phyloP scores from a whole-genome alignment of 2,329 filamentous ascomycete species.

The Lasiodiplodia sp. region DNA sequence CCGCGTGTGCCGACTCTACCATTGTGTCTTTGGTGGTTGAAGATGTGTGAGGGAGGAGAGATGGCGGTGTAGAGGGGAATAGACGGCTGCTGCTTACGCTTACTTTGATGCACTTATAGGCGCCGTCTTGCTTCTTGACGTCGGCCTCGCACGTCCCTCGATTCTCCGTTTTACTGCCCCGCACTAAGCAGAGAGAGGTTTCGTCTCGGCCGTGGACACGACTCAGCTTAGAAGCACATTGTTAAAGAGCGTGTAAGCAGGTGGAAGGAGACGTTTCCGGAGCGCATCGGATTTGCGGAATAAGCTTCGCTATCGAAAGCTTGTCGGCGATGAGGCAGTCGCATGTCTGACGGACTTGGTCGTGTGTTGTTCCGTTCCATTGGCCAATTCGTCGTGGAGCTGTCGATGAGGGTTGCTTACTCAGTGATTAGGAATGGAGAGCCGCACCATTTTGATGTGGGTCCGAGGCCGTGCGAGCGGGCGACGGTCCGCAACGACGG shows the following conservation, averaged over 20 bases:
- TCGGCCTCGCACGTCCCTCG: neutral
- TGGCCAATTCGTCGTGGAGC: neutral
- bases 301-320: neutral
- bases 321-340: neutral
- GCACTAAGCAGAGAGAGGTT: conserved; percentile 4
- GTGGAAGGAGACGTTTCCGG: conserved; percentile 1
- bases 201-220: neutral
- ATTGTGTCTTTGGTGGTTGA: neutral
- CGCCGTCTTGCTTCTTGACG: neutral
- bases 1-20: neutral
- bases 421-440: conserved; percentile 17
- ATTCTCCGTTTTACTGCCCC: neutral
- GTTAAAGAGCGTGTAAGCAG: conserved; percentile 2
- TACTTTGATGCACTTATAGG: neutral
- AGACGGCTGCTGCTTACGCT: neutral
- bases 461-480: neutral
- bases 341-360: neutral
- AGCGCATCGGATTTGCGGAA: conserved; percentile 1
- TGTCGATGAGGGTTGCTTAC: neutral
- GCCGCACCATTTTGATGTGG: neutral
- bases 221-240: conserved; percentile 8
- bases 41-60: too few species aligned
- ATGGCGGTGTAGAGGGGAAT: neutral
- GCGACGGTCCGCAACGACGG: neutral
- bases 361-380: neutral